Evolutionary conservation across 2,329 filamentous ascomycete species (phyloP).

Genomic region (Orbilia quercus): DNA sequence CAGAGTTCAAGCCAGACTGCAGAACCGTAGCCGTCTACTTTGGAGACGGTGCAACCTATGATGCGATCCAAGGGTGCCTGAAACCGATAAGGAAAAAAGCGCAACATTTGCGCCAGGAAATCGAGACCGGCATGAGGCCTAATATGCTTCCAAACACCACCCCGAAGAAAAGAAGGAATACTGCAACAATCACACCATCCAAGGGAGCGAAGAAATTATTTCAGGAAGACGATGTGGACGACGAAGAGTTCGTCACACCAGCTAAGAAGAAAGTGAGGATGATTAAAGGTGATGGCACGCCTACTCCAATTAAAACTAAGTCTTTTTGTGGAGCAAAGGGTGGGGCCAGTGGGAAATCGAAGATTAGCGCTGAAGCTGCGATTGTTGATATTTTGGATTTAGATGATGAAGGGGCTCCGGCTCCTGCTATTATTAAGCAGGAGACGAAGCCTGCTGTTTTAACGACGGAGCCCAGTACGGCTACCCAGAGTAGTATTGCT

Average conservation of each 20-base stretch:
- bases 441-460: slow-evolving; percentile 14
- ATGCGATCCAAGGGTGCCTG: slow-evolving; percentile 50
- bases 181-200: slow-evolving; percentile 33
- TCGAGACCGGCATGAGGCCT: slow-evolving; percentile 45
- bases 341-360: background rate
- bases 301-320: slow-evolving; percentile 26
- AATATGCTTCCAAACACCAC: slow-evolving; percentile 34
- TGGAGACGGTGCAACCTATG: slow-evolving; percentile 51
- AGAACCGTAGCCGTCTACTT: slow-evolving; percentile 40
- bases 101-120: slow-evolving; percentile 32
- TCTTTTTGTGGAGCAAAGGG: slow-evolving; percentile 6
- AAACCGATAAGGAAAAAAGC: slow-evolving; percentile 39
- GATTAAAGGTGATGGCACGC: slow-evolving; percentile 24
- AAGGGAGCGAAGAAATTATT: slow-evolving; percentile 40
- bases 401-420: slow-evolving; percentile 24
- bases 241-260: slow-evolving; percentile 46
- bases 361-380: slow-evolving; percentile 3
- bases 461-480: slow-evolving; percentile 21
- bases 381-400: slow-evolving; percentile 46
- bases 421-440: slow-evolving; percentile 11
- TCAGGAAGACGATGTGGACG: slow-evolving; percentile 33
- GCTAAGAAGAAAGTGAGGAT: slow-evolving; percentile 47
- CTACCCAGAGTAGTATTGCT: too few relatives aligned
- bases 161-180: slow-evolving; percentile 30
- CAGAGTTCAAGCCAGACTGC: slow-evolving; percentile 38